These are phyloP conservation scores for Tolypocladium guangdongense DNA, from an alignment of 2,329 filamentous ascomycete genomes.

Conservation along the genomic window DNA sequence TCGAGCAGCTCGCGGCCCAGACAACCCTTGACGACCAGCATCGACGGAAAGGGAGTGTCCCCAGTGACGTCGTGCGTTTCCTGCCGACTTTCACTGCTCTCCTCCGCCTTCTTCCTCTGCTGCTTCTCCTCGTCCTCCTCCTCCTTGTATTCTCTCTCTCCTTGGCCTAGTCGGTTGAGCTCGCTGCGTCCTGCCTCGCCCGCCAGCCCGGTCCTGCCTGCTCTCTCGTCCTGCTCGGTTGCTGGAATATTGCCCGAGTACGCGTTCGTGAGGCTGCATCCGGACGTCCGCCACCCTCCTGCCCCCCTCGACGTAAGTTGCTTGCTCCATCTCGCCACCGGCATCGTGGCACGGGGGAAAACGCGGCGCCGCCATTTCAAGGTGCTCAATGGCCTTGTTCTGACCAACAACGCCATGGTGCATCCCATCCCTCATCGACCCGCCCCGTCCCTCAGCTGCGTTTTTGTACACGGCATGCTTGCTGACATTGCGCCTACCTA, in stretches of 20 bases:
- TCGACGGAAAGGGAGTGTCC: neutral
- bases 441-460: neutral
- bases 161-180: neutral
- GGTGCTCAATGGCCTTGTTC: neutral
- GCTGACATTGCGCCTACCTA: neutral
- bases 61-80: neutral
- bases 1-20: neutral
- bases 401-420: neutral
- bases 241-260: conserved; percentile 29
- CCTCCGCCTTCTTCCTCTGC: neutral
- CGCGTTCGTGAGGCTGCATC: conserved; percentile 2
- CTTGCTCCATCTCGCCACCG: neutral
- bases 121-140: neutral
- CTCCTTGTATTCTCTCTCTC: neutral
- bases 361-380: neutral
- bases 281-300: neutral
- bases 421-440: neutral
- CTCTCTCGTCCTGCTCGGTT: conserved; percentile 14
- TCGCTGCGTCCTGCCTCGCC: neutral
- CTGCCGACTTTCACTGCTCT: neutral
- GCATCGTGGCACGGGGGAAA: neutral
- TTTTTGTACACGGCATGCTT: neutral
- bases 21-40: neutral
- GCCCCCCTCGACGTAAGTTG: conserved; percentile 2
- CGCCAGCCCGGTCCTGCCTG: neutral